A percentile compares a stretch with the other conserved stretches of the same genome.
Evolutionary conservation across 1,139 yeast species (phyloP).

Genomic region (Taiozyma sp.): DNA sequence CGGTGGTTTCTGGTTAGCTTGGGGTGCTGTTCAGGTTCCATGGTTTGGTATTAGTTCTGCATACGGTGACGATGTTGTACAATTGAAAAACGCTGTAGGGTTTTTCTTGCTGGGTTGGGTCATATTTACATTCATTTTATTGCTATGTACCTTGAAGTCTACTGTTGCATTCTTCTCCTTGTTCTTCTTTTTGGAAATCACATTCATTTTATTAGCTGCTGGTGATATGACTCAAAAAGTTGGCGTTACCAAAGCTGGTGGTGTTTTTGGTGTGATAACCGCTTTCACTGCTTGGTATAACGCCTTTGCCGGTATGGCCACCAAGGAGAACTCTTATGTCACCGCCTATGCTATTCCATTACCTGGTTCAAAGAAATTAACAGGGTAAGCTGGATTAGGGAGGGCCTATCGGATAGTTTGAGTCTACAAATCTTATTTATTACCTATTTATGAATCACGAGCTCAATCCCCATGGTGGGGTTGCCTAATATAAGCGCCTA

Average conservation of each 20-base stretch:
- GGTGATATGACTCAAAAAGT: conserved; percentile 45
- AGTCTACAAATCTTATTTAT: background rate
- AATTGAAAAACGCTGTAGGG: conserved; percentile 47
- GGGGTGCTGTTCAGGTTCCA: conserved; percentile 55
- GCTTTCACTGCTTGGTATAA: conserved; percentile 72
- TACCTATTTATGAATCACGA: background rate
- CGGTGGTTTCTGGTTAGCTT: conserved; percentile 73
- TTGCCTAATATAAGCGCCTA: background rate
- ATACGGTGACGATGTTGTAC: conserved; percentile 34
- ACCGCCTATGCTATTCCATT: conserved; percentile 50
- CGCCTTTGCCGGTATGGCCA: conserved; percentile 73
- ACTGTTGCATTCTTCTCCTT: conserved; percentile 62
- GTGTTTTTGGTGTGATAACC: conserved; percentile 61
- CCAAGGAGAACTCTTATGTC: conserved; percentile 55
- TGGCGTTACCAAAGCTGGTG: conserved; percentile 52
- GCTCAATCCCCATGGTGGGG: background rate
- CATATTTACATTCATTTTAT: conserved; percentile 58
- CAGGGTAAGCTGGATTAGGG: too few relatives aligned
- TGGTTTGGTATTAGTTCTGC: conserved; percentile 60
- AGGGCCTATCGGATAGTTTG: background rate
- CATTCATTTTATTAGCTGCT: conserved; percentile 62
- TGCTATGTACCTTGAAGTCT: conserved; percentile 60
- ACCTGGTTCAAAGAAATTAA: conserved; percentile 29
- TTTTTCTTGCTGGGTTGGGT: conserved; percentile 64
- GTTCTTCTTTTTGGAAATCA: conserved; percentile 54